A percentile compares a stretch with the other conserved stretches of the same genome.
Evolutionary conservation across 2,329 filamentous ascomycete species (phyloP).

Genomic region (Nemania sp.): DNA sequence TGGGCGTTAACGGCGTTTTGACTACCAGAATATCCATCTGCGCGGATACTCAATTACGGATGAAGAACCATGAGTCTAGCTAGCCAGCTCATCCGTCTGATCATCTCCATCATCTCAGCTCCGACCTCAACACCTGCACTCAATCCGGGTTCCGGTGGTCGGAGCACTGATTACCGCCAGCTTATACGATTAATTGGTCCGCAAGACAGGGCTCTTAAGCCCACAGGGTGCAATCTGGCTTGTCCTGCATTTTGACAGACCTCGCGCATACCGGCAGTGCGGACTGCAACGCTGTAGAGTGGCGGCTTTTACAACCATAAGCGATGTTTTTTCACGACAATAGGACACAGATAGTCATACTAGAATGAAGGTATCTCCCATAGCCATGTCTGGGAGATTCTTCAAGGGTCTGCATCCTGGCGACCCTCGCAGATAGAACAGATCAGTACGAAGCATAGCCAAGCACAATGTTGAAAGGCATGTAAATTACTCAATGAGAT

Average conservation of each 20-base stretch:
- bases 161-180: too few relatives aligned
- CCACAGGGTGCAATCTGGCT: background rate
- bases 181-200: too few relatives aligned
- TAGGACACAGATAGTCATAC: background rate
- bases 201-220: too few relatives aligned
- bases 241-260: constrained; percentile 1
- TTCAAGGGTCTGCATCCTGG: constrained; percentile 13
- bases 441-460: constrained; percentile 29
- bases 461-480: constrained; percentile 18
- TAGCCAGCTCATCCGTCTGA: too few relatives aligned
- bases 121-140: too few relatives aligned
- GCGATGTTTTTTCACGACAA: background rate
- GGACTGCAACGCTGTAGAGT: background rate
- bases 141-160: too few relatives aligned
- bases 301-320: background rate
- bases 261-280: background rate
- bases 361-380: background rate
- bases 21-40: too few relatives aligned
- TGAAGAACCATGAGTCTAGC: too few relatives aligned
- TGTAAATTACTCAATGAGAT: background rate
- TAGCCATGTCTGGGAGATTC: constrained; percentile 1
- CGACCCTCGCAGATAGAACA: constrained; percentile 28
- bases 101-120: too few relatives aligned
- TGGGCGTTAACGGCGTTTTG: constrained; percentile 16
- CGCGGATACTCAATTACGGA: too few relatives aligned